Percentiles rank a stretch among this genome's conserved stretches.
phyloP scores from a whole-genome alignment of 495 filamentous ascomycete genomes.

The Cladorrhinum samala region DNA sequence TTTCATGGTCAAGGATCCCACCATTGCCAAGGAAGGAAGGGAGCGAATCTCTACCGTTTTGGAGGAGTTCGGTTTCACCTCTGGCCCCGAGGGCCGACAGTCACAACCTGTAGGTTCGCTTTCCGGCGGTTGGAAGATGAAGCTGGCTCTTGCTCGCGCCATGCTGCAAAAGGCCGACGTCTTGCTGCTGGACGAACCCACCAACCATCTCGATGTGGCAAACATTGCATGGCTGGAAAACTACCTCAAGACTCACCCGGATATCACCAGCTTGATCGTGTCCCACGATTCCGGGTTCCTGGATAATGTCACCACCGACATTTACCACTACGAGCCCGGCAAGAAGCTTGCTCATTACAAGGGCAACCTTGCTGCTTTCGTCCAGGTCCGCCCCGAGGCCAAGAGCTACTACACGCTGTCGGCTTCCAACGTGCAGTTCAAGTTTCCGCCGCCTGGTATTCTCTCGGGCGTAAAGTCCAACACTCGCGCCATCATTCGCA shows the following conservation, averaged over 20 bases:
- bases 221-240: constrained; percentile 95
- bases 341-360: constrained; percentile 96
- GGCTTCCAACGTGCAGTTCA: constrained; percentile 85
- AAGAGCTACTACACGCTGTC: constrained; percentile 98
- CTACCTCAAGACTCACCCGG: constrained; percentile 90
- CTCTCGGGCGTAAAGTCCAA: constrained; percentile 89
- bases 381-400: constrained; percentile 87
- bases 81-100: constrained; percentile 83
- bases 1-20: constrained; percentile 79
- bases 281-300: constrained; percentile 97
- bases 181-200: constrained; percentile 93
- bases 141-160: constrained; percentile 89
- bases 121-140: constrained; percentile 99
- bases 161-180: constrained; percentile 97
- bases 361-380: constrained; percentile 90
- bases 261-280: constrained; percentile 97
- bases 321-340: constrained; percentile 92
- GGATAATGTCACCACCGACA: constrained; percentile 95
- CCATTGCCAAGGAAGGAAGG: constrained; percentile 62
- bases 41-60: constrained; percentile 80
- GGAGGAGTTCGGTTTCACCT: constrained; percentile 85
- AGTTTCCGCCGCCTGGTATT: constrained; percentile 94
- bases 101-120: constrained; percentile 83
- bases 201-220: constrained; percentile 94
- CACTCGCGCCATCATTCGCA: constrained; percentile 89